These are phyloP conservation scores for Bruguiera gymnorhiza DNA, from an alignment of 345 rosid species.

Conservation along the genomic window DNA sequence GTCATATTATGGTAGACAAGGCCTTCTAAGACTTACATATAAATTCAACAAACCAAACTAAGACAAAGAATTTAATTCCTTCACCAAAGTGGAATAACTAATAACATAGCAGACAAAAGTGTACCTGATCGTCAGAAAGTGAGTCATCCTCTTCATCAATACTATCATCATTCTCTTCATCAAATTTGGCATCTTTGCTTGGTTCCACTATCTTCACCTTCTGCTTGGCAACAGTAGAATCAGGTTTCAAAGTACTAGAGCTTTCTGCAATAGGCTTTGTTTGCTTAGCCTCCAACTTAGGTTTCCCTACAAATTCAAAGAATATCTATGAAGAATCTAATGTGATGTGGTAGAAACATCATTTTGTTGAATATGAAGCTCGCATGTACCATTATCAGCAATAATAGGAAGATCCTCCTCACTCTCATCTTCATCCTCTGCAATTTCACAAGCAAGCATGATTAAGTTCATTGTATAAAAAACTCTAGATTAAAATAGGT, in stretches of 20 bases:
- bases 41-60: background rate
- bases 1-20: background rate
- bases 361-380: too few species aligned
- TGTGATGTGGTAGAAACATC: too few species aligned
- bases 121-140: constrained; percentile 41
- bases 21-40: background rate
- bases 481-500: background rate
- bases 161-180: background rate
- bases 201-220: background rate
- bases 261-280: constrained; percentile 5
- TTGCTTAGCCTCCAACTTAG: constrained; percentile 17
- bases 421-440: constrained; percentile 30
- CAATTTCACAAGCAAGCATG: background rate
- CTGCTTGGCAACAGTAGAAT: constrained; percentile 22
- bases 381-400: constrained; percentile 25
- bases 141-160: background rate
- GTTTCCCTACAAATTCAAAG: constrained; percentile 25
- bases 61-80: background rate
- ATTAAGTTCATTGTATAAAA: background rate
- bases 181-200: background rate
- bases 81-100: background rate
- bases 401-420: constrained; percentile 17
- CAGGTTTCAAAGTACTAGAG: constrained; percentile 22
- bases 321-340: too few species aligned
- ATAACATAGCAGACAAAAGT: background rate